Percentiles rank a stretch among this genome's conserved stretches.
These are phyloP conservation scores for Solanum chiquidenum DNA, from an alignment of 257 asterid species.

Conservation along the genomic window DNA sequence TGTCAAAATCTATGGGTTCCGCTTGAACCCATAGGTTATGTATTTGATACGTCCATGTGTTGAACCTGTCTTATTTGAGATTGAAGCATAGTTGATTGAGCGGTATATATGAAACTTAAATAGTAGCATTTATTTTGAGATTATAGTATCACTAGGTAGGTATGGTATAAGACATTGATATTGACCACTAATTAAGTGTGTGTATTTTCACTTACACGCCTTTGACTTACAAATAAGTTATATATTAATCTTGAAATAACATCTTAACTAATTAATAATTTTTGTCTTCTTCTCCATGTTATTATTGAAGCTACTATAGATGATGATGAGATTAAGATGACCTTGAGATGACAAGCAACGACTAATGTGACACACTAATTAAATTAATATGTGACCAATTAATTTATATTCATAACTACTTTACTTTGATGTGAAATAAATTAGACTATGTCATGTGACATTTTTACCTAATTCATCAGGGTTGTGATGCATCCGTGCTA, in stretches of 20 bases:
- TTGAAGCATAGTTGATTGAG: neutral
- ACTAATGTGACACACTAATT: neutral
- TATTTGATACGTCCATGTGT: neutral
- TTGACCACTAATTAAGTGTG: neutral
- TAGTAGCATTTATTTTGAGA: neutral
- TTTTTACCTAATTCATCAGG: slow-evolving; percentile 24
- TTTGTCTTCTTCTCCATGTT: neutral
- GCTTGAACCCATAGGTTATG: too few relatives aligned
- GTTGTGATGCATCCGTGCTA: slow-evolving; percentile 81
- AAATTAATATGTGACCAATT: neutral
- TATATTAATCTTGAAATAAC: neutral
- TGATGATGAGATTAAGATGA: neutral
- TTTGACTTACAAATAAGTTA: neutral
- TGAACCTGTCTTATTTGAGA: neutral
- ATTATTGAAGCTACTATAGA: neutral
- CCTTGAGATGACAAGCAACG: neutral
- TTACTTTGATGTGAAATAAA: neutral
- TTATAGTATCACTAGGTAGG: neutral
- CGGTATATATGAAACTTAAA: neutral
- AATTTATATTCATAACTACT: neutral
- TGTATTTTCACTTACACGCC: neutral
- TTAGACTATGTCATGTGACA: neutral
- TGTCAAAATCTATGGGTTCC: neutral
- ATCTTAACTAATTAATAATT: neutral
- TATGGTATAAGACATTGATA: neutral